These are phyloP conservation scores for Taphrina confusa DNA, from an alignment of 1,139 yeast species.

Conservation along the genomic window DNA sequence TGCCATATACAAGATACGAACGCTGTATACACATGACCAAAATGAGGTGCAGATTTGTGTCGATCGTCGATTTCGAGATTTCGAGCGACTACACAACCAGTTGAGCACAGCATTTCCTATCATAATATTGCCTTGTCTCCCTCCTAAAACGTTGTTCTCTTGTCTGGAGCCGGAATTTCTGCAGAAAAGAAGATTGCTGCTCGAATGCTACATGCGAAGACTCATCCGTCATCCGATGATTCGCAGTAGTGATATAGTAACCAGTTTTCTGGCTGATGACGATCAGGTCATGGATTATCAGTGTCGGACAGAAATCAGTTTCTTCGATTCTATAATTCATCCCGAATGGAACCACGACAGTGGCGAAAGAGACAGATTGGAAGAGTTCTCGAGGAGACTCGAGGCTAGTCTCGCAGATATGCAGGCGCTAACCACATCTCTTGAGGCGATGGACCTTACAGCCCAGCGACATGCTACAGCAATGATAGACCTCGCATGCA, in stretches of 20 bases:
- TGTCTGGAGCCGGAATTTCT: background rate
- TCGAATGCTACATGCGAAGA: background rate
- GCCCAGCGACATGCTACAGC: background rate
- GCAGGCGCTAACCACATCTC: background rate
- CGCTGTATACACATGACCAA: background rate
- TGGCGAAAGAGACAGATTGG: background rate
- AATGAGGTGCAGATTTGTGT: background rate
- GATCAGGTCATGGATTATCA: background rate
- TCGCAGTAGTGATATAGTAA: constrained; percentile 2
- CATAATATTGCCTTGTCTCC: background rate
- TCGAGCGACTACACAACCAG: background rate
- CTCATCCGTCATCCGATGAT: constrained; percentile 2
- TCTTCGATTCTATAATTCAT: constrained; percentile 1
- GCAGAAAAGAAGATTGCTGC: background rate
- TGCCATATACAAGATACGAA: background rate
- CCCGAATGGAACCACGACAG: constrained; percentile 19
- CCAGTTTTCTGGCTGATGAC: background rate
- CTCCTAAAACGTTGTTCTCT: background rate
- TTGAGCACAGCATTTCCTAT: background rate
- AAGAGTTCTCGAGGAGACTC: background rate
- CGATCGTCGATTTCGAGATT: background rate
- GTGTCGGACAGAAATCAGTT: background rate
- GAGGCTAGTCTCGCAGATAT: background rate
- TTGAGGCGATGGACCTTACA: background rate
- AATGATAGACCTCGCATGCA: background rate